Percentiles rank a stretch among this genome's conserved stretches.
phyloP scores from a whole-genome alignment of 495 filamentous ascomycete genomes.

The Aspergillus haitiensis region DNA sequence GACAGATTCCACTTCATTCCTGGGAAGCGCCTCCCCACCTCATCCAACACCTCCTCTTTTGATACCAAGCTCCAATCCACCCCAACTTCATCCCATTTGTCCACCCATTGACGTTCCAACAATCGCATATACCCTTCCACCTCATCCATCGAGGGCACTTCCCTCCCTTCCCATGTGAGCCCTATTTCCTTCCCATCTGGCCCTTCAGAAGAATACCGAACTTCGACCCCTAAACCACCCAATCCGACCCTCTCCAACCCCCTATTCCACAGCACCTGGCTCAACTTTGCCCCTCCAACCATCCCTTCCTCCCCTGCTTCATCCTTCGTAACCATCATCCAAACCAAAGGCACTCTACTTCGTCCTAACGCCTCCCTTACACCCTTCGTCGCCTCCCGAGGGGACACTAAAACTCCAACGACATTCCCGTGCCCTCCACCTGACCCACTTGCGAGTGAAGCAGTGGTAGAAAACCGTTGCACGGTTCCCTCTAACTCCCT shows the following conservation, averaged over 20 bases:
- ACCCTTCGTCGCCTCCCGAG: slow-evolving; percentile 55
- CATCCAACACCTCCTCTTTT: slow-evolving; percentile 34
- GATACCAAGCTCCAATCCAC: slow-evolving; percentile 19
- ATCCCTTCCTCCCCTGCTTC: too few species aligned
- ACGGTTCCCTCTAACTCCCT: slow-evolving; percentile 83
- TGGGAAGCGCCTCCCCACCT: slow-evolving; percentile 35
- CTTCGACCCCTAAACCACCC: slow-evolving; percentile 60
- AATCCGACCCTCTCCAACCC: slow-evolving; percentile 63
- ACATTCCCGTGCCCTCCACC: background rate
- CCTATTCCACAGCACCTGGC: slow-evolving; percentile 47
- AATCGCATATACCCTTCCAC: slow-evolving; percentile 33
- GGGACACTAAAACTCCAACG: slow-evolving; percentile 65
- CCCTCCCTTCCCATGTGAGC: slow-evolving; percentile 60
- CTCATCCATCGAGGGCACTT: slow-evolving; percentile 41
- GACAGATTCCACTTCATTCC: slow-evolving; percentile 29
- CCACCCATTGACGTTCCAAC: slow-evolving; percentile 36
- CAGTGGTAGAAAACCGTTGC: slow-evolving; percentile 15
- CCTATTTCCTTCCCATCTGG: slow-evolving; percentile 38
- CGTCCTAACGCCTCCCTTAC: slow-evolving; percentile 65
- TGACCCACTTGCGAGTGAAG: too few species aligned
- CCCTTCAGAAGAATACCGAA: slow-evolving; percentile 43
- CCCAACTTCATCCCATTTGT: slow-evolving; percentile 30
- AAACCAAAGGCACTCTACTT: slow-evolving; percentile 65
- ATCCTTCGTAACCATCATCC: slow-evolving; percentile 49
- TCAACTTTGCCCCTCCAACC: slow-evolving; percentile 26